Evolutionary conservation across 2,329 filamentous ascomycete genomes (phyloP).

Genomic region (Pseudogymnoascus sp.): DNA sequence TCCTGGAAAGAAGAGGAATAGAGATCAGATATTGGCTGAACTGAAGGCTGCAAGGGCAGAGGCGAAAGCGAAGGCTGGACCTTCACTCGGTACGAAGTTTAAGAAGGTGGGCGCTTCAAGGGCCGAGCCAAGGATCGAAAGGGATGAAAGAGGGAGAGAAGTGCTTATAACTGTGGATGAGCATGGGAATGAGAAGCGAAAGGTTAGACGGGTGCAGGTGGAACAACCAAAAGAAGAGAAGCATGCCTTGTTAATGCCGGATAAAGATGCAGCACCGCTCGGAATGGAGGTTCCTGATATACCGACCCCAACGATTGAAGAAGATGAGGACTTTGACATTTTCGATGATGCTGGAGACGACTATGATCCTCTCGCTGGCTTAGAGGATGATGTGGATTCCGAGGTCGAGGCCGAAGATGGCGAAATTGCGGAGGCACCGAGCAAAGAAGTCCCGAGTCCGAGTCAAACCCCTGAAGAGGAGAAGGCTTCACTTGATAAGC

Average conservation of each 20-base stretch:
- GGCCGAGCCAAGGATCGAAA: slow-evolving; percentile 52
- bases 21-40: slow-evolving; percentile 62
- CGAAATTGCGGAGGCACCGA: slow-evolving; percentile 5
- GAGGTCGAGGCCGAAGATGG: slow-evolving; percentile 35
- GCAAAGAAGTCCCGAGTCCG: slow-evolving; percentile 9
- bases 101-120: slow-evolving; percentile 55
- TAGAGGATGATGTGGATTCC: slow-evolving; percentile 37
- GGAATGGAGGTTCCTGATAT: slow-evolving; percentile 62
- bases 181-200: slow-evolving; percentile 59
- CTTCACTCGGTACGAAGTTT: slow-evolving; percentile 52
- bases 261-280: slow-evolving; percentile 50
- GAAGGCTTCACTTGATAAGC: slow-evolving; percentile 3
- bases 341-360: slow-evolving; percentile 61
- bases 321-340: slow-evolving; percentile 55
- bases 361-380: slow-evolving; percentile 59
- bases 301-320: slow-evolving; percentile 39
- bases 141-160: slow-evolving; percentile 54
- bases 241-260: slow-evolving; percentile 43
- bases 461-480: slow-evolving; percentile 15
- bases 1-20: slow-evolving; percentile 54
- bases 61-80: slow-evolving; percentile 46
- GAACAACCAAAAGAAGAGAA: slow-evolving; percentile 32
- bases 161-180: slow-evolving; percentile 61
- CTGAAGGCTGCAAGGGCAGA: slow-evolving; percentile 57
- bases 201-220: slow-evolving; percentile 49